Evolutionary conservation across 2,329 filamentous ascomycete species (phyloP), one percentile per base, ranked within the genome.

Genomic region (Nemania sp.): DNA sequence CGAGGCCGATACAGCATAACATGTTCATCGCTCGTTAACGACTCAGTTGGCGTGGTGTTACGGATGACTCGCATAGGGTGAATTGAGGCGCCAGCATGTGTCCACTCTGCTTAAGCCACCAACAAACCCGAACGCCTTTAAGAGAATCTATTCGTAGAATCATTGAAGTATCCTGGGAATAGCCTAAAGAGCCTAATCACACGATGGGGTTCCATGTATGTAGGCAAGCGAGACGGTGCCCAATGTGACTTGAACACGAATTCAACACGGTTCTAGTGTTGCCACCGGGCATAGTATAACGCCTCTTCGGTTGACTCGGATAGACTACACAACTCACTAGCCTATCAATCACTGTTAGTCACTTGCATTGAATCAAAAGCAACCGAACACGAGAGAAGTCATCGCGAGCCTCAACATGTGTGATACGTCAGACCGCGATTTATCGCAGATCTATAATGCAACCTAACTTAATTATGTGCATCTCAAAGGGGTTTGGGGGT

Each of bases 191-290:
- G 62, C 58, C 63, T 52, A 62, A 64, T 65, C 56, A 70, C 66
- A 64, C 65, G 49, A 68, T 65, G 43, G 61, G 58, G 57, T 67
- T 62, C 63, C 62, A 61, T 60, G 52, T 64, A 70, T 69, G 69
- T 70, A 66, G 69, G 69, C 56, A 70, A 70, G 69, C 69, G 69
- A 66, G 56, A 69, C 63, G 58, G 47, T 47, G 43, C 62, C 66
- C 62, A 70, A 70, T 70, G 43, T 63, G 35, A 58, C 62, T 61
- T 59, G 41, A 52, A 62, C 66, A 66, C 66, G 60, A 63, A 51
- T 58, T 62, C 52, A 49, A 59, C 29, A 52, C 63, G 47, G 51
- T 13, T 35, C 60, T 66, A 38, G 52, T 24, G 8, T 64, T 62
- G 59, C 54, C 49, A 51, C 66, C 53, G 59, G 54, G 62, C 52